Conservation (phyloP, 23 red algal genomes). For the Cyanidiococcus yangmingshanensis region DNA sequence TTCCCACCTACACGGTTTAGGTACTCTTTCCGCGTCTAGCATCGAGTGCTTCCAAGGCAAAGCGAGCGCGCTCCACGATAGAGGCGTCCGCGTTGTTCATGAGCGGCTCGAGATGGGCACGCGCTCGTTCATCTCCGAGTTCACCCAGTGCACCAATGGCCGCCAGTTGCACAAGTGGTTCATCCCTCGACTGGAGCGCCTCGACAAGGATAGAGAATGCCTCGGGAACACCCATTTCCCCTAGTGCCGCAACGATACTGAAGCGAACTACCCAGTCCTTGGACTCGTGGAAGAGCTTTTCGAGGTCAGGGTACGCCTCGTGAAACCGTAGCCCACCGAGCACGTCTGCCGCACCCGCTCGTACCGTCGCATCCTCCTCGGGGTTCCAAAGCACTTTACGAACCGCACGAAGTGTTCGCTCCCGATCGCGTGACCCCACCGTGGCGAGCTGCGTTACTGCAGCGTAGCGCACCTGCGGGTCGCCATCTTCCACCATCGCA, state of each 20-base stretch:
- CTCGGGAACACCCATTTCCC: slow-evolving; percentile 1
- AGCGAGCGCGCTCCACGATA: neutral
- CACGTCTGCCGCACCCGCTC: neutral
- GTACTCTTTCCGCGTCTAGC: neutral
- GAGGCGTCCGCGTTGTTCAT: neutral
- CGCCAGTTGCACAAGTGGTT: slow-evolving; percentile 4
- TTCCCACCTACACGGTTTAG: too few relatives aligned
- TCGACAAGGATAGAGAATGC: slow-evolving; percentile 3
- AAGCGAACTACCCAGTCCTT: slow-evolving; percentile 19
- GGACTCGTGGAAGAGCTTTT: slow-evolving; percentile 6
- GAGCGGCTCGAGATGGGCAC: slow-evolving; percentile 11
- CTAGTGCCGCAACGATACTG: slow-evolving; percentile 1
- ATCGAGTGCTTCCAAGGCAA: slow-evolving; percentile 3
- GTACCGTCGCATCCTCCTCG: slow-evolving; percentile 4
- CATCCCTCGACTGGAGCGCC: neutral
- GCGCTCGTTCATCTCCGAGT: slow-evolving; percentile 18
- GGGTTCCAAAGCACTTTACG: neutral
- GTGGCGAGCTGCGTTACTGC: slow-evolving; percentile 9
- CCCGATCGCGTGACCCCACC: neutral
- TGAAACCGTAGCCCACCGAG: slow-evolving; percentile 2
- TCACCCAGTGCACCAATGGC: slow-evolving; percentile 26
- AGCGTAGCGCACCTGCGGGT: slow-evolving; percentile 8
- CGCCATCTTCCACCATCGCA: neutral
- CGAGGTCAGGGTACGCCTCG: slow-evolving; percentile 5
- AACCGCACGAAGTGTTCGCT: neutral